Evolutionary conservation across 1,139 yeast genomes (phyloP).

Genomic region (Suhomyces chickasaworum): DNA sequence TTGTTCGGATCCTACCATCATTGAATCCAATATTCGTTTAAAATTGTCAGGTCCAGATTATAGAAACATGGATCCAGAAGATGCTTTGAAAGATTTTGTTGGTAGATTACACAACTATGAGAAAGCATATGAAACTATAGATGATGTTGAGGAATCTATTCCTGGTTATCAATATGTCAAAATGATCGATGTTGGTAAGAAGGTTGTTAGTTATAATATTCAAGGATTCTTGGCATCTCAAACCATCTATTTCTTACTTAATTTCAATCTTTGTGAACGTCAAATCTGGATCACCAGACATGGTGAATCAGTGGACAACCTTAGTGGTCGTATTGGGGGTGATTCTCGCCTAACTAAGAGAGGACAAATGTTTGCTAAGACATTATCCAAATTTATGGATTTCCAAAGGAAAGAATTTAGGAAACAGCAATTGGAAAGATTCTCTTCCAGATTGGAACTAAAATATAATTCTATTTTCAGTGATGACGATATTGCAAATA

Average conservation of each 20-base stretch:
- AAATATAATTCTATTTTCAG: conserved; percentile 38
- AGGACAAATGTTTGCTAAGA: conserved; percentile 72
- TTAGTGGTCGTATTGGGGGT: conserved; percentile 88
- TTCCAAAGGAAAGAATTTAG: conserved; percentile 73
- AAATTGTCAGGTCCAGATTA: conserved; percentile 95
- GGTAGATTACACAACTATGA: conserved; percentile 83
- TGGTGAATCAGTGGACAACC: conserved; percentile 88
- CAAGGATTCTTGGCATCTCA: conserved; percentile 94
- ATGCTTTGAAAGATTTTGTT: conserved; percentile 79
- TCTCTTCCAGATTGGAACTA: conserved; percentile 45
- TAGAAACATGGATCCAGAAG: conserved; percentile 77
- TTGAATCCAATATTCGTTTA: conserved; percentile 79
- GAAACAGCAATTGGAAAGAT: conserved; percentile 59
- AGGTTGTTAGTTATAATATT: conserved; percentile 87
- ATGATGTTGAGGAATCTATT: conserved; percentile 59
- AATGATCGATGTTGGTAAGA: conserved; percentile 94
- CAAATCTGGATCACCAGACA: conserved; percentile 96
- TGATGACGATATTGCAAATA: conserved; percentile 27
- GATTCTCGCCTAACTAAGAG: conserved; percentile 79
- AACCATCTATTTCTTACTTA: conserved; percentile 83
- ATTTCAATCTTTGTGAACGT: conserved; percentile 86
- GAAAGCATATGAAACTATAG: conserved; percentile 87
- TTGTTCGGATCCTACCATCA: conserved; percentile 75
- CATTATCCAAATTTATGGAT: conserved; percentile 73
- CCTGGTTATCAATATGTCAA: conserved; percentile 81